phyloP scores from a whole-genome alignment of 2,329 filamentous ascomycete genomes.

The Drechslerella dactyloides region DNA sequence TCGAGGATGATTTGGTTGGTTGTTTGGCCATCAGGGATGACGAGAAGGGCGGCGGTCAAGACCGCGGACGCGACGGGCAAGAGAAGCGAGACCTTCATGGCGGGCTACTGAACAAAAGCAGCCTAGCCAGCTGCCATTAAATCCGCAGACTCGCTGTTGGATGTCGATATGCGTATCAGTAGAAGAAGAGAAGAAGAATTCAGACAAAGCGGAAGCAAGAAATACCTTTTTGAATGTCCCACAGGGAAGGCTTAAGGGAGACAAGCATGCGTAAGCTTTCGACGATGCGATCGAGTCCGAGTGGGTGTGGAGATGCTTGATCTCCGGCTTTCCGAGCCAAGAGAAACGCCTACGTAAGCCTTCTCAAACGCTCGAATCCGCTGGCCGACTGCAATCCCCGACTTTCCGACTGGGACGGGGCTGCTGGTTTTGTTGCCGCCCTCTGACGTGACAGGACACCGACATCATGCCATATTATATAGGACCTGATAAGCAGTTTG shows the following conservation, averaged over 20 bases:
- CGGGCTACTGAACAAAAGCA: conserved; percentile 4
- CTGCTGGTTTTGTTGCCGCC: too few species aligned
- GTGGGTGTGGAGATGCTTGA: not conserved
- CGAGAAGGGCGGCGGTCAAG: conserved; percentile 37
- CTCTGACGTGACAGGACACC: too few species aligned
- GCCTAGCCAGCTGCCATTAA: too few species aligned
- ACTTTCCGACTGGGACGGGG: not conserved
- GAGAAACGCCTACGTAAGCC: not conserved
- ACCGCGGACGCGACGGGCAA: conserved; percentile 38
- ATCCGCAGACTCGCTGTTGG: too few species aligned
- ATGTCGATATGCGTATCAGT: too few species aligned
- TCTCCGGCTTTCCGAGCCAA: not conserved
- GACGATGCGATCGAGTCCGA: not conserved
- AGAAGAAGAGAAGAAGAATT: not conserved
- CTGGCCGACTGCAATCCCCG: not conserved
- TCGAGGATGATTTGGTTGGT: conserved; percentile 17
- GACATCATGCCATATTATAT: too few species aligned
- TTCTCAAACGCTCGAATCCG: not conserved
- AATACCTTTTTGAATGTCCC: not conserved
- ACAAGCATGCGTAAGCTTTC: not conserved
- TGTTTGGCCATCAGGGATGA: conserved; percentile 36
- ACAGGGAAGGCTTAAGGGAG: not conserved
- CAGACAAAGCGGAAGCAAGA: not conserved
- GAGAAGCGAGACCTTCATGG: conserved; percentile 49
- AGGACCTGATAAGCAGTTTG: too few species aligned